Evolutionary conservation across 2,329 filamentous ascomycete species (phyloP).

Genomic region (Fusarium sterilihyphosum): DNA sequence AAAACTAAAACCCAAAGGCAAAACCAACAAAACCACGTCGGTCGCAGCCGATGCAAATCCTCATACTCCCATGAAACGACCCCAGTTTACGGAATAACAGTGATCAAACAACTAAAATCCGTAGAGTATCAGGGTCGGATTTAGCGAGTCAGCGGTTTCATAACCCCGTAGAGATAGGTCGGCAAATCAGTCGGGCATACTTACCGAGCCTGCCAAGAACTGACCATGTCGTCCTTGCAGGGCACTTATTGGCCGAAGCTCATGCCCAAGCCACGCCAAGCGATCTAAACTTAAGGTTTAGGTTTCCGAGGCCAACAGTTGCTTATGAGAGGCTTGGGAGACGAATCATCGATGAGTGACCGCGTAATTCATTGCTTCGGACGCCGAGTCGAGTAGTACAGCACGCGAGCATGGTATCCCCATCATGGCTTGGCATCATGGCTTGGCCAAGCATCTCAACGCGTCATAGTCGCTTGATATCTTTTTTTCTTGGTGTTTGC

Average conservation of each 20-base stretch:
- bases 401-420: background rate
- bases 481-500: background rate
- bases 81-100: conserved; percentile 1
- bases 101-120: background rate
- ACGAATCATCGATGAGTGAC: conserved; percentile 8
- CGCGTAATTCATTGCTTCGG: conserved; percentile 20
- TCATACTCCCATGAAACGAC: background rate
- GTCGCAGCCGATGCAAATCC: background rate
- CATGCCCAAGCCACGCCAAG: conserved; percentile 2
- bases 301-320: conserved; percentile 4
- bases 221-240: background rate
- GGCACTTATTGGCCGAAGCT: background rate
- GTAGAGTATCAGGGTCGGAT: conserved; percentile 2
- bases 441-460: conserved; percentile 17
- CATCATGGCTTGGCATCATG: background rate
- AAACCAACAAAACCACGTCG: background rate
- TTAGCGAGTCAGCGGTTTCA: conserved; percentile 3
- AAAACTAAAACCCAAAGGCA: background rate
- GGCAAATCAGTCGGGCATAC: background rate
- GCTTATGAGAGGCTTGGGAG: background rate
- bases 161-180: conserved; percentile 1
- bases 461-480: conserved; percentile 16
- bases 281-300: conserved; percentile 20
- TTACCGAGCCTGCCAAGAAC: conserved; percentile 13
- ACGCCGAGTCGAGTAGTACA: conserved; percentile 6